These are phyloP conservation scores for Deuterostichococcus epilithicus DNA, from an alignment of 139 green algal species.

Conservation along the genomic window DNA sequence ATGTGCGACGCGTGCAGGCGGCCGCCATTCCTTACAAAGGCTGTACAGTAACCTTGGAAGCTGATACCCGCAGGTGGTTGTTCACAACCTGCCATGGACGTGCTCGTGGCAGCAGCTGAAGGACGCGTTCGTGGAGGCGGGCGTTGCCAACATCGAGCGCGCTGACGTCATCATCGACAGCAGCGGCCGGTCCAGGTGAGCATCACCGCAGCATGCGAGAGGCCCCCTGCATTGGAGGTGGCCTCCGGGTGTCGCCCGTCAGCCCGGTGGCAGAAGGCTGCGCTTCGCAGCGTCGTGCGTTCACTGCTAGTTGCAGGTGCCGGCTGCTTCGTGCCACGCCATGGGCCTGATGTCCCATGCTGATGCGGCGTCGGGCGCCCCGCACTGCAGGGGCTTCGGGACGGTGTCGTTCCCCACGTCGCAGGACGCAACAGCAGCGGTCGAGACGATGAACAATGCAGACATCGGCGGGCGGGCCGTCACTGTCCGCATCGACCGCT, in stretches of 20 bases:
- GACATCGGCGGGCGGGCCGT: constrained; percentile 77
- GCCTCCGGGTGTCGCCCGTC: no score
- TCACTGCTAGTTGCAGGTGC: no score
- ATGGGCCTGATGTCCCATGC: no score
- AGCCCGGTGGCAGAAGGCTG: no score
- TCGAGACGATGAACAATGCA: constrained; percentile 75
- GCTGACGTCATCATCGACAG: constrained; percentile 82
- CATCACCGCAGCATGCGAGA: neutral
- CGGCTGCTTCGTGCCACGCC: no score
- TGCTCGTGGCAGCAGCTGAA: constrained; percentile 86
- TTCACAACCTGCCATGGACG: constrained; percentile 89
- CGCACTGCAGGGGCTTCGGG: constrained; percentile 73
- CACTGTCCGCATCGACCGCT: constrained; percentile 81
- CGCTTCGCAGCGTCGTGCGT: no score
- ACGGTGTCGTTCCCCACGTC: constrained; percentile 68
- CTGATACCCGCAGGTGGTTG: constrained; percentile 74
- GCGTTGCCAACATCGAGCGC: constrained; percentile 55
- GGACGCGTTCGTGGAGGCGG: constrained; percentile 68
- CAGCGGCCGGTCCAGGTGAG: constrained; percentile 62
- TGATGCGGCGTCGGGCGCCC: no score
- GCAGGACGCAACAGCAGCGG: constrained; percentile 62
- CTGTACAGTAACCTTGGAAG: neutral
- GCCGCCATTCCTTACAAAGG: no score
- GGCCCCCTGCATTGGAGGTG: no score
- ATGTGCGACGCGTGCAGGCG: no score